Conservation (phyloP, 345 rosid genomes). For the Brassica juncea region DNA sequence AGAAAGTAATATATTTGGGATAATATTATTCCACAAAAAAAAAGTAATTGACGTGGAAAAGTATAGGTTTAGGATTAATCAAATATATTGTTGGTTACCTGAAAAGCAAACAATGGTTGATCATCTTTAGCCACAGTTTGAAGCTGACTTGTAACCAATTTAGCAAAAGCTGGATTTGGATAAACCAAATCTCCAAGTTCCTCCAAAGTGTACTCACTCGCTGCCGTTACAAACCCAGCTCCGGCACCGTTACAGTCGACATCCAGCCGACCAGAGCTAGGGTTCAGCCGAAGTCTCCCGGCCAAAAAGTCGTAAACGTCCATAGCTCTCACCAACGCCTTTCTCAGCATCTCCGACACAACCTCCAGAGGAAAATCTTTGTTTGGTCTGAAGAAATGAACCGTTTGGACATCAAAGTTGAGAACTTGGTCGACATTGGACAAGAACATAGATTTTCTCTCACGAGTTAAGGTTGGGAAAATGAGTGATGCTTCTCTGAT, state of each 20-base stretch:
- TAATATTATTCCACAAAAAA: neutral
- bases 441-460: conserved; percentile 55
- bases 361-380: conserved; percentile 51
- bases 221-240: conserved; percentile 59
- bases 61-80: neutral
- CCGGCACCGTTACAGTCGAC: conserved; percentile 69
- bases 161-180: conserved; percentile 72
- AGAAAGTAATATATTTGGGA: neutral
- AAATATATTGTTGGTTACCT: conserved; percentile 47
- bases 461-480: conserved; percentile 41
- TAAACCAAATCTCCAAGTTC: conserved; percentile 73
- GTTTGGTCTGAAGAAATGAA: conserved; percentile 65
- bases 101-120: conserved; percentile 62
- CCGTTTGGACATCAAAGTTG: conserved; percentile 67
- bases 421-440: conserved; percentile 84
- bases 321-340: conserved; percentile 42
- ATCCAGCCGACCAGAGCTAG: conserved; percentile 54
- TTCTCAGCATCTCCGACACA: conserved; percentile 51
- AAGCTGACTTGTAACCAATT: conserved; percentile 45
- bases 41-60: neutral
- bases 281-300: conserved; percentile 56
- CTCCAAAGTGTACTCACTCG: conserved; percentile 53
- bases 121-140: conserved; percentile 41
- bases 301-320: conserved; percentile 66
- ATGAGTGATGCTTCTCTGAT: conserved; percentile 49